phyloP scores from a whole-genome alignment of 495 filamentous ascomycete species.

The Collariella sp. region DNA sequence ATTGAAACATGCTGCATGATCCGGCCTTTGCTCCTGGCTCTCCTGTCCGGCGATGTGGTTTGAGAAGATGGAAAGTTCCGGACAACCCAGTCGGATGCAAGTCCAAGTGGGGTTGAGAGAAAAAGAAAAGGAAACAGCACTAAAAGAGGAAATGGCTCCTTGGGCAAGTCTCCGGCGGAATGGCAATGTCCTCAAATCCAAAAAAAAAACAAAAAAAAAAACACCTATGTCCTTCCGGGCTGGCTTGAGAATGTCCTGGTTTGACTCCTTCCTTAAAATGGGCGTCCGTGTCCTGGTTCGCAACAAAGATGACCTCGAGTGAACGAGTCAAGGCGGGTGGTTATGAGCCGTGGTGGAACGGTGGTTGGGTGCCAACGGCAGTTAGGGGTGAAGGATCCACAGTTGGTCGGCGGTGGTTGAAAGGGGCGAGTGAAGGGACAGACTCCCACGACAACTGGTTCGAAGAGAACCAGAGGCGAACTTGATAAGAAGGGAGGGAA shows the following conservation, averaged over 20 bases:
- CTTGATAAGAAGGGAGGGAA: constrained; percentile 17
- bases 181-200: constrained; percentile 11
- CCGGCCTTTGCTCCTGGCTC: constrained; percentile 16
- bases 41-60: constrained; percentile 17
- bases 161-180: constrained; percentile 6
- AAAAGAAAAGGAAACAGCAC: constrained; percentile 8
- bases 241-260: constrained; percentile 10
- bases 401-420: constrained; percentile 8
- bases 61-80: constrained; percentile 5
- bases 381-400: constrained; percentile 1
- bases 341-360: constrained; percentile 5
- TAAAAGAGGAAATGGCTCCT: constrained; percentile 15
- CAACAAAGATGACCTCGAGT: constrained; percentile 26
- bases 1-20: constrained; percentile 48
- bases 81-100: constrained; percentile 1
- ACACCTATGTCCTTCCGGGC: constrained; percentile 10
- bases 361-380: constrained; percentile 20
- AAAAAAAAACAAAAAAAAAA: background rate
- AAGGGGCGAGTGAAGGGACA: background rate
- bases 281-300: constrained; percentile 5
- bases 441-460: constrained; percentile 6
- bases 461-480: constrained; percentile 11
- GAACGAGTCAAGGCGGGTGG: constrained; percentile 29
- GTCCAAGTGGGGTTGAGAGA: constrained; percentile 7
- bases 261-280: background rate